Base-by-base conservation (phyloP, 2,329 filamentous ascomycete species). In the Botryosphaeria agaves region DNA sequence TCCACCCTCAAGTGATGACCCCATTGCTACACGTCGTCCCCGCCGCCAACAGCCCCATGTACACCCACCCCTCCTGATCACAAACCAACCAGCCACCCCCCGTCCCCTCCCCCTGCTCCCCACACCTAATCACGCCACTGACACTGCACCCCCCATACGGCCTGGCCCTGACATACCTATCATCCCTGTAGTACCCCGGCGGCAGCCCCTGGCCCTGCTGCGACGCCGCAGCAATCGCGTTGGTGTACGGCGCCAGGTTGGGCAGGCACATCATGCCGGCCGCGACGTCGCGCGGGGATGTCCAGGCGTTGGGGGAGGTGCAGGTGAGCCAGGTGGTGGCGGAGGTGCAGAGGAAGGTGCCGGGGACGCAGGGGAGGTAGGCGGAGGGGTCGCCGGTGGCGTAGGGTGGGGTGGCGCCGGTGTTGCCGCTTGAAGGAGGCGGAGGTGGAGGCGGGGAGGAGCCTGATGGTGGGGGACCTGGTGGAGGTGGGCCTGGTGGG, bases 281-380 rank as follows among this genome's bases (percentile, higher is more conserved):
- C 5, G 47, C 42, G 11, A 55, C 50, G 9, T 36, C 33, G 7
- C 49, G 44, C 3, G 41, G 34, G 5, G 39, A 30, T 8, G 29
- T 27, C 4, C 21, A 28, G 12, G 35, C 21, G 21, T 36, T 36
- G 23, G 36, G 35, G 25, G 36, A 41, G 29, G 46, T 41, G 41
- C 53, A 57, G 6, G 51, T 57, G 25, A 47, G 43, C 41, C 48
- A 57, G 14, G 44, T 39, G 2, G 36, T 46, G 12, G 32, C 17
- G 3, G 42, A 47, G 17, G 45, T 47, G 49, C 55, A 57, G 36
- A 57, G 45, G 43, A 53, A 54, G n/a, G 49, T 47, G 14, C 50
- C 52, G 1, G 52, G 53, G 2, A 46, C 42, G 37, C 54, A 58
- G 19, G 52, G 51, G 2, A 52, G 43, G 33, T 49, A 52, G 29